Evolutionary conservation across 2,329 filamentous ascomycete species (phyloP).

Genomic region (Verticillium dahliae): DNA sequence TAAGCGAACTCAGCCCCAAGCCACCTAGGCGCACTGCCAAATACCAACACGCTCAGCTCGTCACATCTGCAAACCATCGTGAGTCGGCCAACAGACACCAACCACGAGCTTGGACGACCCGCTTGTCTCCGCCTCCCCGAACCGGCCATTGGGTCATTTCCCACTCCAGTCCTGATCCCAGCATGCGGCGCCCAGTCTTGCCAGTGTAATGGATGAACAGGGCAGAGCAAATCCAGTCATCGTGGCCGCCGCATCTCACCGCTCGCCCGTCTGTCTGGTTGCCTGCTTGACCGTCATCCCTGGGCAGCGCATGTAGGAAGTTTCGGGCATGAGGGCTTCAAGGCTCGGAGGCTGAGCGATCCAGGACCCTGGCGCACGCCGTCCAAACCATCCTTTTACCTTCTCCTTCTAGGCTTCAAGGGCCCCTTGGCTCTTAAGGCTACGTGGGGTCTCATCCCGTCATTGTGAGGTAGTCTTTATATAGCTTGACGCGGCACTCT

Average conservation of each 20-base stretch:
- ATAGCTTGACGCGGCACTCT: background rate
- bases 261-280: background rate
- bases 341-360: background rate
- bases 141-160: background rate
- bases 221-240: background rate
- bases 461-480: background rate
- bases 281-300: background rate
- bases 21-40: background rate
- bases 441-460: background rate
- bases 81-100: background rate
- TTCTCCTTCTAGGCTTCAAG: background rate
- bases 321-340: background rate
- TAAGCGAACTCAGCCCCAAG: conserved; percentile 2
- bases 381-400: background rate
- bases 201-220: background rate
- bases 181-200: background rate
- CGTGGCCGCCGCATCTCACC: background rate
- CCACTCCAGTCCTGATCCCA: background rate
- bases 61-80: background rate
- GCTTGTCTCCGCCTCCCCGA: background rate
- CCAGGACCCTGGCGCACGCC: background rate
- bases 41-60: background rate
- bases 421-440: background rate
- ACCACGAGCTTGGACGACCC: background rate
- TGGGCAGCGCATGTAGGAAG: background rate